phyloP scores from a whole-genome alignment of 2,329 filamentous ascomycete species.

The Clonostachys solani region DNA sequence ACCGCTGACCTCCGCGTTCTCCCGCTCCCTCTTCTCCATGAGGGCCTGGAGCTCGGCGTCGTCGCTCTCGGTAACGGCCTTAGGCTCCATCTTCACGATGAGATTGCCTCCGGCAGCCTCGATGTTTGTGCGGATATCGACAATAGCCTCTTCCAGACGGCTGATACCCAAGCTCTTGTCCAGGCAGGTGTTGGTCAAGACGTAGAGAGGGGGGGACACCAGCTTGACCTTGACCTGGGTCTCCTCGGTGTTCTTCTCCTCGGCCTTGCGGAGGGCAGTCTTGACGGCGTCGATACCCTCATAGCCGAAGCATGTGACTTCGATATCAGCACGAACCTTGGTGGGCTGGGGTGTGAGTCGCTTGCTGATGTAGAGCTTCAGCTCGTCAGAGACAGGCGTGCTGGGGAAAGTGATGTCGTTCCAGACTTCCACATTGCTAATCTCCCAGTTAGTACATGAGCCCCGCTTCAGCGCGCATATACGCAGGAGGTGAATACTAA shows the following conservation, averaged over 20 bases:
- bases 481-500: conserved; percentile 34
- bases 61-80: conserved; percentile 98
- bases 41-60: conserved; percentile 94
- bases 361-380: conserved; percentile 95
- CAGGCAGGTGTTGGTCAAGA: conserved; percentile 90
- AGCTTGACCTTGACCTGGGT: conserved; percentile 97
- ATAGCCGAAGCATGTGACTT: conserved; percentile 93
- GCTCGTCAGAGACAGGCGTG: conserved; percentile 79
- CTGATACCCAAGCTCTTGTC: conserved; percentile 87
- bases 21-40: conserved; percentile 98
- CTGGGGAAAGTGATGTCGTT: conserved; percentile 86
- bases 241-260: conserved; percentile 87
- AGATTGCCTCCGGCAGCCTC: conserved; percentile 73
- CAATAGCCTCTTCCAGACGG: conserved; percentile 82
- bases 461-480: neutral
- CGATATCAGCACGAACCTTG: conserved; percentile 96
- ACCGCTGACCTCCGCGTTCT: conserved; percentile 96
- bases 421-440: conserved; percentile 91
- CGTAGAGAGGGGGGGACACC: conserved; percentile 95
- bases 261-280: conserved; percentile 82
- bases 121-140: conserved; percentile 80
- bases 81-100: conserved; percentile 95
- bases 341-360: conserved; percentile 96
- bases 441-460: conserved; percentile 6
- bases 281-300: conserved; percentile 99